phyloP scores from a whole-genome alignment of 176 grass and related monocot genomes.

The Eragrostis nindensis region DNA sequence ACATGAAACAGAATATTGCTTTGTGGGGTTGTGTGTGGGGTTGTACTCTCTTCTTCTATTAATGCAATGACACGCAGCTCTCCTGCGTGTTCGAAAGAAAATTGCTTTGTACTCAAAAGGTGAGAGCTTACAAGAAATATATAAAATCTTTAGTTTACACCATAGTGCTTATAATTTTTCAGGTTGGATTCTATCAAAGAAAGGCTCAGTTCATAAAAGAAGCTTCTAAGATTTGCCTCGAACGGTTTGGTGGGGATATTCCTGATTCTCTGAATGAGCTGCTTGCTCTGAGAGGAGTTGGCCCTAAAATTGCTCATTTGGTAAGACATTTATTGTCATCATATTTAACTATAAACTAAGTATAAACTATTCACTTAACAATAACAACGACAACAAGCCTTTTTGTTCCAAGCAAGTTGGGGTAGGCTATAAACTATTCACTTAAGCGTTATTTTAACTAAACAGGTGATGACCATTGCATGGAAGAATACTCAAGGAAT shows the following conservation, averaged over 20 bases:
- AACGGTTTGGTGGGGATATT: conserved; percentile 86
- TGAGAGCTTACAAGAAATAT: background rate
- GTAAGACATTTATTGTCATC: conserved; percentile 41
- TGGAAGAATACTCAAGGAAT: conserved; percentile 98
- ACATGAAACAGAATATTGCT: conserved; percentile 1
- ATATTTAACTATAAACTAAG: conserved; percentile 13
- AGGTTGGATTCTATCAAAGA: conserved; percentile 95
- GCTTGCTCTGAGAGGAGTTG: conserved; percentile 87
- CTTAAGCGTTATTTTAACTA: conserved; percentile 23
- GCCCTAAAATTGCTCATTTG: conserved; percentile 97
- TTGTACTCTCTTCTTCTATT: too few relatives aligned
- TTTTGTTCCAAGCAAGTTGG: too few relatives aligned
- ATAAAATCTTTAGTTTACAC: background rate
- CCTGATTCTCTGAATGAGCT: conserved; percentile 73
- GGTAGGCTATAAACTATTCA: too few relatives aligned
- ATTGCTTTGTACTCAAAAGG: conserved; percentile 13
- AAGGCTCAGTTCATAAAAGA: conserved; percentile 86
- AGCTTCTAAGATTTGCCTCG: conserved; percentile 81
- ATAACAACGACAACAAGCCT: too few relatives aligned
- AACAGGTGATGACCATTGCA: conserved; percentile 90
- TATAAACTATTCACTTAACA: background rate
- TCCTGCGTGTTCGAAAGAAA: too few relatives aligned
- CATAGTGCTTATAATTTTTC: conserved; percentile 31
- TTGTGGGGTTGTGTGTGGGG: too few relatives aligned
- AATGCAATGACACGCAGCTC: too few relatives aligned